Evolutionary conservation across 2,329 filamentous ascomycete species (phyloP), one percentile per base, ranked within the genome.

Genomic region (Didymella pinodella): DNA sequence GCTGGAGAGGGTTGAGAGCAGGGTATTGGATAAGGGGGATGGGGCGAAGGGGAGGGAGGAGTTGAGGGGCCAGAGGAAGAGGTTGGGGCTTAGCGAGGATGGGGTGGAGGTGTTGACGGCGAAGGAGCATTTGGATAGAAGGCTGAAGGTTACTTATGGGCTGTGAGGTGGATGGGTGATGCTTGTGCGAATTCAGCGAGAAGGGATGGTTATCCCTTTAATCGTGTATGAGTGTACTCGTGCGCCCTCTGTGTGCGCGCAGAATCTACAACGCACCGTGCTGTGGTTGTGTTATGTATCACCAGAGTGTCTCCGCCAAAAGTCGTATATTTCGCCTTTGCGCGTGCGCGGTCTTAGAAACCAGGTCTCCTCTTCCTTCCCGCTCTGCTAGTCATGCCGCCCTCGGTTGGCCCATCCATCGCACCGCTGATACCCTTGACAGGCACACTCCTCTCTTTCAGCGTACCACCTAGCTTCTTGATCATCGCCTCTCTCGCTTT

Each of bases 71-170:
- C 71, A 75, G 63, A 75, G 65, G 77, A 78, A 31, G 78, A 79
- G 61, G 77, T 78, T 75, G 76, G 81, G 56, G 70, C 72, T 75
- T 55, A 77, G 76, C 16, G 78, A 74, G 4, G 78, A 74, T 0
- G 61, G 69, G 66, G 53, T 75, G 61, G 79, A 78, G 48, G 76
- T 81, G 14, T 75, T 87, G 67, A 88, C 86, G 31, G 86, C 86
- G 0, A 80, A 78, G 62, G 82, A 86, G 68, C 86, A 89, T 81
- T 73, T 89, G 73, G 80, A 83, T 66, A 77, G 81, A 57, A 78
- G 86, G 61, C 69, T 88, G 70, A 82, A 80, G 51, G 85, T 85
- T 22, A 88, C 86, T 2, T 88, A 88, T 78, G 82, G 79, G 22
- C 62, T 81, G 18, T 71, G 57, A 65, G 7, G 31, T 12, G 20